Evolutionary conservation across 345 rosid genomes (phyloP).

Genomic region (Luvunga scandens): DNA sequence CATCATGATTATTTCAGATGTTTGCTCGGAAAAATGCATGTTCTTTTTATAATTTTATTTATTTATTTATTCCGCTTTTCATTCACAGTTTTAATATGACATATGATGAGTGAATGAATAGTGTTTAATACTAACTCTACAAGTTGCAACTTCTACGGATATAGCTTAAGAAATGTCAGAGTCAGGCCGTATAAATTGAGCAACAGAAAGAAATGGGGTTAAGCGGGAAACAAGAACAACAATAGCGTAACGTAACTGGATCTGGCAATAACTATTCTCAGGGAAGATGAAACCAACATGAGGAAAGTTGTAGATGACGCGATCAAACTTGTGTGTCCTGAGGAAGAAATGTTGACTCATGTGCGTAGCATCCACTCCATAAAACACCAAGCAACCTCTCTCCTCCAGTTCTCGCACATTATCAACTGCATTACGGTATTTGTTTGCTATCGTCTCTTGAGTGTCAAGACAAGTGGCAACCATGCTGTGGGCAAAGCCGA

Average conservation of each 20-base stretch:
- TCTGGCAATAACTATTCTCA: conserved; percentile 31
- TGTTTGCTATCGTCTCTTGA: conserved; percentile 21
- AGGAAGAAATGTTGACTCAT: conserved; percentile 33
- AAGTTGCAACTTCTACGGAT: background rate
- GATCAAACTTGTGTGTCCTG: conserved; percentile 32
- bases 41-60: too few relatives aligned
- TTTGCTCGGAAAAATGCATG: background rate
- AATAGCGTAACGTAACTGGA: conserved; percentile 22
- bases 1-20: background rate
- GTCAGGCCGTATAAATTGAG: too few relatives aligned
- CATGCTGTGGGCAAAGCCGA: conserved; percentile 58
- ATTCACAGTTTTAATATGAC: too few relatives aligned
- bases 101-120: too few relatives aligned
- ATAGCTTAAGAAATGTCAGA: background rate
- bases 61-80: too few relatives aligned
- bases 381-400: conserved; percentile 28
- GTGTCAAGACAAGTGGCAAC: conserved; percentile 53
- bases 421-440: conserved; percentile 24
- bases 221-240: background rate
- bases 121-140: background rate
- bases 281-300: conserved; percentile 36
- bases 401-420: conserved; percentile 31
- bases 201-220: too few relatives aligned
- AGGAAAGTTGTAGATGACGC: conserved; percentile 41
- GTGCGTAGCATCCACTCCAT: conserved; percentile 38